These are phyloP conservation scores for Colletotrichum tanaceti DNA, from an alignment of 2,329 filamentous ascomycete species.

Conservation along the genomic window DNA sequence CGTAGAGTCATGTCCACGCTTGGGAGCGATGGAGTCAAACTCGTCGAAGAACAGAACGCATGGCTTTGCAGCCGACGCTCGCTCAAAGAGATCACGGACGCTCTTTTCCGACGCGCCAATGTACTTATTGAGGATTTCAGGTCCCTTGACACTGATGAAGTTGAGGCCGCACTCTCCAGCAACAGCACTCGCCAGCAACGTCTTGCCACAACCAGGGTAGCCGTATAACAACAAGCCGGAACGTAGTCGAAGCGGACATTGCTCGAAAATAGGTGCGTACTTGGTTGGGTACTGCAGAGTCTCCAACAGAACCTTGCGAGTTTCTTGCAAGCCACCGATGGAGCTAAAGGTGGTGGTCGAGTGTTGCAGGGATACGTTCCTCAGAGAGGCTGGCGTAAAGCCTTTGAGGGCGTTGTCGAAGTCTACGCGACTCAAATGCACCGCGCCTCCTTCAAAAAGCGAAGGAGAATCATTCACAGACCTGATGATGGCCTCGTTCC, in stretches of 20 bases:
- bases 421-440: constrained; percentile 78
- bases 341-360: constrained; percentile 92
- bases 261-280: constrained; percentile 96
- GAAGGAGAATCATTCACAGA: constrained; percentile 69
- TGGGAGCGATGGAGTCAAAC: constrained; percentile 97
- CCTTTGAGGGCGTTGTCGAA: constrained; percentile 88
- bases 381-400: constrained; percentile 93
- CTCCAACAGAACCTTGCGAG: constrained; percentile 90
- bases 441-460: constrained; percentile 56
- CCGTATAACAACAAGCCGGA: constrained; percentile 94
- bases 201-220: constrained; percentile 96
- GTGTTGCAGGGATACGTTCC: constrained; percentile 93
- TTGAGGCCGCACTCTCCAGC: constrained; percentile 97
- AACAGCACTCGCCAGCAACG: constrained; percentile 93
- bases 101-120: constrained; percentile 98
- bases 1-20: constrained; percentile 95
- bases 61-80: constrained; percentile 88
- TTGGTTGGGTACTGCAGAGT: constrained; percentile 97
- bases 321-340: constrained; percentile 89
- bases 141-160: constrained; percentile 98
- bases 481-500: constrained; percentile 92
- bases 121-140: constrained; percentile 98
- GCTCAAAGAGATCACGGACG: constrained; percentile 93
- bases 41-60: constrained; percentile 99
- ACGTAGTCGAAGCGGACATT: constrained; percentile 92